Evolutionary conservation across 352 stramenopile species (phyloP).

Genomic region (Phytophthora palmivora): DNA sequence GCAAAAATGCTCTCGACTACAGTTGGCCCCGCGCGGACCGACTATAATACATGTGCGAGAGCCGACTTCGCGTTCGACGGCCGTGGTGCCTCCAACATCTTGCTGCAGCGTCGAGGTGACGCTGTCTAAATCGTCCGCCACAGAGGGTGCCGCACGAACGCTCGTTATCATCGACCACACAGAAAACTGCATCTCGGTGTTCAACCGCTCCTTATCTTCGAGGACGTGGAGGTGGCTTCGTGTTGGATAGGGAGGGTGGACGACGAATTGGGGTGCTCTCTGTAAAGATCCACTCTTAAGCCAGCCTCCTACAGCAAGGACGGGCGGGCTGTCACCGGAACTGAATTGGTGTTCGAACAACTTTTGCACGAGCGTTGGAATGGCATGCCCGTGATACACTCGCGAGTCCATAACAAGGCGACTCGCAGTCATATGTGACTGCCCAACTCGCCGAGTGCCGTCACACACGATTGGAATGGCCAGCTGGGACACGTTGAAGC

Average conservation of each 20-base stretch:
- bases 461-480: conserved; percentile 8
- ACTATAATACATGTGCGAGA: no score
- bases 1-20: conserved; percentile 28
- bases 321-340: background rate
- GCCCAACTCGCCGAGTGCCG: background rate
- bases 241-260: conserved; percentile 21
- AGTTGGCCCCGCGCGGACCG: conserved; percentile 14
- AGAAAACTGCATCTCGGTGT: conserved; percentile 30
- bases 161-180: conserved; percentile 5
- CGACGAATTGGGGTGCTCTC: conserved; percentile 2
- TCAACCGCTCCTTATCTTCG: conserved; percentile 13
- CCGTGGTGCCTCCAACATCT: conserved; percentile 13
- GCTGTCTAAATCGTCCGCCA: background rate
- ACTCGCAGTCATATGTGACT: no score
- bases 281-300: conserved; percentile 27
- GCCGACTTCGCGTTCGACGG: conserved; percentile 2
- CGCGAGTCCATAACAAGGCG: background rate
- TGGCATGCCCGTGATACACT: conserved; percentile 2
- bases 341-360: no score
- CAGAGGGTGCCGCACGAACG: background rate
- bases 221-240: conserved; percentile 2
- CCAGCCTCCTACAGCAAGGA: conserved; percentile 2
- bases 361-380: conserved; percentile 8
- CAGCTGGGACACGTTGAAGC: conserved; percentile 18
- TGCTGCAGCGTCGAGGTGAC: conserved; percentile 8